These are phyloP conservation scores for Nannochloropsis oceanica DNA, from an alignment of 108 stramenopile genomes.

Conservation along the genomic window DNA sequence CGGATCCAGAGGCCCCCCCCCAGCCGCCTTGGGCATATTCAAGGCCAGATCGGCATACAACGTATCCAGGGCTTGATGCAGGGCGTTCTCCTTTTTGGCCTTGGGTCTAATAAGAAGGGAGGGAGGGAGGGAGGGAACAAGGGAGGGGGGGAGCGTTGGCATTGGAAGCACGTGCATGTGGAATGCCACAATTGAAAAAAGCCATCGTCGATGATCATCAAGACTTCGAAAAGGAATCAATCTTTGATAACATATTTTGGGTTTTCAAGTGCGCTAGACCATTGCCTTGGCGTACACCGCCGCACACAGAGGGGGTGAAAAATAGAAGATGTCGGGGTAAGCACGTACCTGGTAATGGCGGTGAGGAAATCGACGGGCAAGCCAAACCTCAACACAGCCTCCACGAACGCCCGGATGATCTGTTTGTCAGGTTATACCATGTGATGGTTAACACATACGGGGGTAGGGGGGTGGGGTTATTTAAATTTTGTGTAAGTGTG, in stretches of 20 bases:
- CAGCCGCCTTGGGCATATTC: background rate
- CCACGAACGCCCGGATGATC: conserved; percentile 87
- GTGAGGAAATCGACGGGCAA: conserved; percentile 83
- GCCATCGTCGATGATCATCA: too few relatives aligned
- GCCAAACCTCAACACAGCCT: conserved; percentile 87
- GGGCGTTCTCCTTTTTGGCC: too few relatives aligned
- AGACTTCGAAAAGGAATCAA: too few relatives aligned
- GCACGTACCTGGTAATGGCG: conserved; percentile 42
- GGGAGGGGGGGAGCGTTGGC: too few relatives aligned
- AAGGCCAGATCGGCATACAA: background rate
- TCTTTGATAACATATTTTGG: too few relatives aligned
- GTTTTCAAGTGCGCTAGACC: too few relatives aligned
- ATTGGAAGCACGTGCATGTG: too few relatives aligned
- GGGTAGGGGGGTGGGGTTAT: too few relatives aligned
- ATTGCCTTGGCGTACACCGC: background rate
- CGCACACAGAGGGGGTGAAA: too few relatives aligned
- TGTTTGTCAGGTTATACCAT: background rate
- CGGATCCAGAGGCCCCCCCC: background rate
- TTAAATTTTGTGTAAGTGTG: background rate
- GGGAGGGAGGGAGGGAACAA: too few relatives aligned
- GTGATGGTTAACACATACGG: background rate
- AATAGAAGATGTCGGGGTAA: conserved; percentile 40
- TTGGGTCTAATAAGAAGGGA: too few relatives aligned
- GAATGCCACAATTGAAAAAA: too few relatives aligned
- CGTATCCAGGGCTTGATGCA: background rate